Evolutionary conservation across 2,329 filamentous ascomycete genomes (phyloP), one percentile per base, ranked within the genome.

Genomic region (Pseudopithomyces maydicus): DNA sequence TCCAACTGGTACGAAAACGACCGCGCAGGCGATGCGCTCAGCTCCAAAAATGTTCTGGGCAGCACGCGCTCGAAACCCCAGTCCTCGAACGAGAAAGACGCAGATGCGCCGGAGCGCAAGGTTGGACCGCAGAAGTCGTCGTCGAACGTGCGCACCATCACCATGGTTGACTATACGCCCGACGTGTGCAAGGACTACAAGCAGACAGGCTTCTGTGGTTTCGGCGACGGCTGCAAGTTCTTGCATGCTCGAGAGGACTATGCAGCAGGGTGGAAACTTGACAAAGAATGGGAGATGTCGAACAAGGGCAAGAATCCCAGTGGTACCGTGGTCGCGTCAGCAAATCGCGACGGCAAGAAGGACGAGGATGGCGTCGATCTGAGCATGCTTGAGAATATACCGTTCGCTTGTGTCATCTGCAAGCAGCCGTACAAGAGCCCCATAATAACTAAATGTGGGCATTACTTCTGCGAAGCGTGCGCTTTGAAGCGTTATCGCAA

Each of bases 181-280:
- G 94, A 98, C 64, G 90, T 96, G 0, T 99, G 95, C 78, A 98
- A 98, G 75, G 95, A 98, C 72, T 95, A 91, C 77, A 94, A 94
- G 65, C 85, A 90, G 68, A 95, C 75, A 0, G 74, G 75, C 1
- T 77, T 87, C 71, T 89, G 85, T 65, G 87, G 88, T 1, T 90
- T 88, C 62, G 89, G 90, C 26, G 91, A 95, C 72, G 88, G 83
- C 59, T 97, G 93, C 80, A 96, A 92, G 70, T 95, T 88, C 71
- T 71, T 92, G 0, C 91, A 95, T 69, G 86, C 86, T 5, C 81
- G 91, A 56, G 88, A 91, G 68, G 90, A 92, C 74, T 90, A 91
- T 72, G 92, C 94, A 67, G 90, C 93, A 72, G 95, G 95, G 2
- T 99, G 95, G 95, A 92, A 98, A 74, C 82, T 99, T 4, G 95